phyloP scores from a whole-genome alignment of 2,329 filamentous ascomycete species.

The Orbilia blumenaviensis region DNA sequence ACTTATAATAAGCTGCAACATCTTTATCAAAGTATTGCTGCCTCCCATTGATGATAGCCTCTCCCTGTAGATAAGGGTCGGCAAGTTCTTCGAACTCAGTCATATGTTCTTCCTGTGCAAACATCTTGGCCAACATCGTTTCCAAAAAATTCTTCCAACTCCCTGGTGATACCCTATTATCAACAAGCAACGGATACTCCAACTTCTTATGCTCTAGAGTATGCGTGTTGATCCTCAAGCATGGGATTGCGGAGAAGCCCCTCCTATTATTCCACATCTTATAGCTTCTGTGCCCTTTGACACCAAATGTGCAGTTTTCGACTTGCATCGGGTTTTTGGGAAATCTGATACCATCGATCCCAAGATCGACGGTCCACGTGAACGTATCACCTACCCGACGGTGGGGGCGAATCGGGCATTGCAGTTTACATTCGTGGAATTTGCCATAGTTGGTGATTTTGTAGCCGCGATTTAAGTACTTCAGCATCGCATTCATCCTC shows the following conservation, averaged over 20 bases:
- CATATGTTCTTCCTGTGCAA: background rate
- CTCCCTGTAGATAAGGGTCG: conserved; percentile 11
- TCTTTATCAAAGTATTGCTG: conserved; percentile 7
- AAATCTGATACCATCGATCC: background rate
- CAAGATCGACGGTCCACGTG: conserved; percentile 20
- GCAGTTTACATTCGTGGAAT: conserved; percentile 9
- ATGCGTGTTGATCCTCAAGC: background rate
- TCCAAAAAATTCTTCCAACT: conserved; percentile 11
- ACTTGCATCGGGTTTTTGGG: background rate
- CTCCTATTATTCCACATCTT: background rate
- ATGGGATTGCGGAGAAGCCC: background rate
- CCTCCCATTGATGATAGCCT: background rate
- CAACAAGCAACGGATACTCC: background rate
- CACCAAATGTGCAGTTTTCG: conserved; percentile 6
- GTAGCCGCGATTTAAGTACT: conserved; percentile 8
- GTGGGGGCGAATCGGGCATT: conserved; percentile 18
- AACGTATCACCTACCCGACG: conserved; percentile 24
- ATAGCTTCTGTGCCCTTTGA: background rate
- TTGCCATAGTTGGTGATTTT: background rate
- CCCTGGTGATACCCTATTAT: background rate
- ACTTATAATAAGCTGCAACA: conserved; percentile 17
- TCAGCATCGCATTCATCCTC: background rate
- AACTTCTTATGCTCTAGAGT: background rate
- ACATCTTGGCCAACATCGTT: background rate
- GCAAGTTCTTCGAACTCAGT: background rate